Evolutionary conservation across 169 alveolate species (phyloP).

Genomic region (Plasmodium vivax): DNA sequence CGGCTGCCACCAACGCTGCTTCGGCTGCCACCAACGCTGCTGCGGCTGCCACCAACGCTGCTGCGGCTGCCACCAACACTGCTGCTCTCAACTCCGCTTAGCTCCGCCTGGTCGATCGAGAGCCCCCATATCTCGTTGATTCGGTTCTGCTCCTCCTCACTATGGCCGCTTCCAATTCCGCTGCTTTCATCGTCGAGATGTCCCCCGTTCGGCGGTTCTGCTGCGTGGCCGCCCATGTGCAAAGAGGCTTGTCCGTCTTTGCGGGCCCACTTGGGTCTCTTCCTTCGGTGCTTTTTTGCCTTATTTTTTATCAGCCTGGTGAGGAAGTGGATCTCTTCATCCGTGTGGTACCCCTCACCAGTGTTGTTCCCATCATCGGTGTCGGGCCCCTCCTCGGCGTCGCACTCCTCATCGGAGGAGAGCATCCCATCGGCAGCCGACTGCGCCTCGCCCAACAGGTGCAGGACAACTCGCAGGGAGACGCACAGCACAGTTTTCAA

Average conservation of each 20-base stretch:
- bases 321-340: conserved; percentile 10
- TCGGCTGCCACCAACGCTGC: not conserved
- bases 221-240: not conserved
- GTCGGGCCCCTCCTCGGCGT: not conserved
- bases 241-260: not conserved
- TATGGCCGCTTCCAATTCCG: not conserved
- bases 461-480: conserved; percentile 5
- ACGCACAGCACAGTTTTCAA: conserved; percentile 33
- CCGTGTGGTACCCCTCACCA: not conserved
- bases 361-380: not conserved
- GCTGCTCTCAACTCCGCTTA: not conserved
- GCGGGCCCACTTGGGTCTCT: not conserved
- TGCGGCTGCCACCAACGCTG: too few relatives aligned
- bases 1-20: not conserved
- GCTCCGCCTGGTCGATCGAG: conserved; percentile 21
- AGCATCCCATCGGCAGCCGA: not conserved
- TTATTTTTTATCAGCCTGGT: conserved; percentile 2
- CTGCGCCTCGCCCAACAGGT: conserved; percentile 7
- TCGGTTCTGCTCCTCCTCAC: not conserved
- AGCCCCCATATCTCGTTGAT: conserved; percentile 30
- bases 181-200: not conserved
- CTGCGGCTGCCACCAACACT: too few relatives aligned
- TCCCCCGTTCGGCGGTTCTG: not conserved
- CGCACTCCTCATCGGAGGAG: not conserved
- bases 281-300: not conserved